phyloP scores from a whole-genome alignment of 2,329 filamentous ascomycete species.

The Colletotrichum chrysophilum region DNA sequence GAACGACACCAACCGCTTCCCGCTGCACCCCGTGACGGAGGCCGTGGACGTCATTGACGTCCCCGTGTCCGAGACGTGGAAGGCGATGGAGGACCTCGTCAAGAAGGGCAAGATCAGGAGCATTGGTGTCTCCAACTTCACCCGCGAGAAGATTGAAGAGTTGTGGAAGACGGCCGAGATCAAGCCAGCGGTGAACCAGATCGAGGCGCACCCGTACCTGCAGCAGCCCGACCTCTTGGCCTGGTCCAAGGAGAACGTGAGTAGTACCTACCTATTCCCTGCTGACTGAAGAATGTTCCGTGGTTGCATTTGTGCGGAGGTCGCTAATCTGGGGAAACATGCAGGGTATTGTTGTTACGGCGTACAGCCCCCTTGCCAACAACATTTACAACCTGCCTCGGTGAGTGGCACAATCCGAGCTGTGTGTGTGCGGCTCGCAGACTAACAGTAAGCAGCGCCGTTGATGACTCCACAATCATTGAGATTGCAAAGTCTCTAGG shows the following conservation, averaged over 20 bases:
- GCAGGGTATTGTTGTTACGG: conserved; percentile 55
- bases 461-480: conserved; percentile 55
- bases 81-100: conserved; percentile 65
- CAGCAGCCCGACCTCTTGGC: conserved; percentile 54
- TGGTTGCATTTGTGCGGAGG: neutral
- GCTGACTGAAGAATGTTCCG: neutral
- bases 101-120: conserved; percentile 57
- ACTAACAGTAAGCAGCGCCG: conserved; percentile 34
- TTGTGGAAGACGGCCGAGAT: conserved; percentile 52
- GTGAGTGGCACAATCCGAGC: neutral
- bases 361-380: conserved; percentile 69
- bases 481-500: conserved; percentile 56
- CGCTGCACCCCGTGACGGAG: conserved; percentile 48
- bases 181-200: conserved; percentile 56
- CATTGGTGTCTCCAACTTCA: conserved; percentile 67
- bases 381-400: conserved; percentile 41
- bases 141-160: conserved; percentile 55
- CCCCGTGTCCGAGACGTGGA: conserved; percentile 62
- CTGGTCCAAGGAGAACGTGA: conserved; percentile 49
- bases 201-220: conserved; percentile 53
- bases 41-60: conserved; percentile 41
- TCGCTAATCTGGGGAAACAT: neutral
- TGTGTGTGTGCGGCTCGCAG: neutral
- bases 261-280: neutral
- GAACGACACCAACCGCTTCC: conserved; percentile 43